Evolutionary conservation across 768 basidiomycete species (phyloP).

Genomic region (Pleurotus sapidus): DNA sequence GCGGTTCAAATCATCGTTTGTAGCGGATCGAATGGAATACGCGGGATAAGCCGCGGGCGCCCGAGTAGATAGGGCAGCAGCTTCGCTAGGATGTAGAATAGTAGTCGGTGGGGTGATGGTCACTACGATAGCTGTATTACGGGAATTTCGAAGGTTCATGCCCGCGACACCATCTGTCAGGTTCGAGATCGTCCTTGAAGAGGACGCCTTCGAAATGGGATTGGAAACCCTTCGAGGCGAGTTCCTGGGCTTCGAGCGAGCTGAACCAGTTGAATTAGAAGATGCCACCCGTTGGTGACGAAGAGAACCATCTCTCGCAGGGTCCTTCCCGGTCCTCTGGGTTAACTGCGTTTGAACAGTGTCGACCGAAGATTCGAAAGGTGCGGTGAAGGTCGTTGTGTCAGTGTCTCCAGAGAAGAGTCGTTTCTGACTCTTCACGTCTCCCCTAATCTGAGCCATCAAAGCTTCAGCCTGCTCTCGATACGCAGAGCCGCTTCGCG

Average conservation of each 20-base stretch:
- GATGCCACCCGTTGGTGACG: conserved; percentile 30
- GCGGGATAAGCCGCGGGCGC: conserved; percentile 47
- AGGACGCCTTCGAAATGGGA: not conserved
- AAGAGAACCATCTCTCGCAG: conserved; percentile 22
- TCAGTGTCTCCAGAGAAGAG: conserved; percentile 69
- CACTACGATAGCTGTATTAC: not conserved
- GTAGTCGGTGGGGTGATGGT: conserved; percentile 15
- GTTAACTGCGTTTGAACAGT: not conserved
- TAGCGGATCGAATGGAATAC: conserved; percentile 46
- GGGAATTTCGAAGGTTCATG: conserved; percentile 20
- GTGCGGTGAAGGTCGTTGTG: conserved; percentile 35
- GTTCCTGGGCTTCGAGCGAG: conserved; percentile 19
- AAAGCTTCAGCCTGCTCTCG: conserved; percentile 74
- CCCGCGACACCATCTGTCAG: conserved; percentile 22
- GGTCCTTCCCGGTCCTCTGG: conserved; percentile 27
- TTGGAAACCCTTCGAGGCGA: conserved; percentile 8
- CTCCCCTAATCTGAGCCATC: conserved; percentile 84
- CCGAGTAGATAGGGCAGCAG: conserved; percentile 21
- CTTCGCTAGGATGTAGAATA: conserved; percentile 18
- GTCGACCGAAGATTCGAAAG: conserved; percentile 22
- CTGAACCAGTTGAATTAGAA: conserved; percentile 26
- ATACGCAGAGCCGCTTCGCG: conserved; percentile 36
- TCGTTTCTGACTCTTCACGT: conserved; percentile 73
- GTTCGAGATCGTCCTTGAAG: conserved; percentile 8
- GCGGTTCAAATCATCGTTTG: conserved; percentile 77